A percentile compares a stretch with the other conserved stretches of the same genome.
phyloP scores from a whole-genome alignment of 169 alveolate genomes.

The Plasmodium vivax region DNA sequence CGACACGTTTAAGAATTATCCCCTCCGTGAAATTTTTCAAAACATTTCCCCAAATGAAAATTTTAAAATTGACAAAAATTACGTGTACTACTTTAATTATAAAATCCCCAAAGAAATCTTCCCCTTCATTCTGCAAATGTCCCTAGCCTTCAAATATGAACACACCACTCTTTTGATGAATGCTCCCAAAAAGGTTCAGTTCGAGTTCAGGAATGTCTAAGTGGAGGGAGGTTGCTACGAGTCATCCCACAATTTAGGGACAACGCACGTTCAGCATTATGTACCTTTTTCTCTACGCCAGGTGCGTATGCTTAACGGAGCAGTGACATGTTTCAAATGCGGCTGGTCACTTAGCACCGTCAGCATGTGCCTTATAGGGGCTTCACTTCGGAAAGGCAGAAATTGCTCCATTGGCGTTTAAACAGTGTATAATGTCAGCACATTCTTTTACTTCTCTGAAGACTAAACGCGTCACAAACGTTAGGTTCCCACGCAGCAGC shows the following conservation, averaged over 20 bases:
- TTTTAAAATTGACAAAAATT: constrained; percentile 69
- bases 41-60: constrained; percentile 15
- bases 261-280: not conserved
- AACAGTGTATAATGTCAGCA: not conserved
- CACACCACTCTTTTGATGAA: constrained; percentile 55
- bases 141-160: constrained; percentile 71
- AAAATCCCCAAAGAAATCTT: constrained; percentile 65
- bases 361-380: not conserved
- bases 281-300: not conserved
- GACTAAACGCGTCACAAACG: not conserved
- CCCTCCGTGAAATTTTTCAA: constrained; percentile 36
- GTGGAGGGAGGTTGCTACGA: not conserved
- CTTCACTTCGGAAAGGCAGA: not conserved
- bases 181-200: constrained; percentile 66
- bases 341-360: not conserved
- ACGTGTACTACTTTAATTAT: constrained; percentile 52
- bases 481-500: not conserved
- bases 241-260: not conserved
- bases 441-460: not conserved
- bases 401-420: not conserved
- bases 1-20: constrained; percentile 33
- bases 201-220: constrained; percentile 52
- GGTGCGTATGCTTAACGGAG: not conserved
- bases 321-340: not conserved
- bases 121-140: constrained; percentile 64